Base-by-base conservation (phyloP, 345 rosid genomes). In the Lepidium sativum region DNA sequence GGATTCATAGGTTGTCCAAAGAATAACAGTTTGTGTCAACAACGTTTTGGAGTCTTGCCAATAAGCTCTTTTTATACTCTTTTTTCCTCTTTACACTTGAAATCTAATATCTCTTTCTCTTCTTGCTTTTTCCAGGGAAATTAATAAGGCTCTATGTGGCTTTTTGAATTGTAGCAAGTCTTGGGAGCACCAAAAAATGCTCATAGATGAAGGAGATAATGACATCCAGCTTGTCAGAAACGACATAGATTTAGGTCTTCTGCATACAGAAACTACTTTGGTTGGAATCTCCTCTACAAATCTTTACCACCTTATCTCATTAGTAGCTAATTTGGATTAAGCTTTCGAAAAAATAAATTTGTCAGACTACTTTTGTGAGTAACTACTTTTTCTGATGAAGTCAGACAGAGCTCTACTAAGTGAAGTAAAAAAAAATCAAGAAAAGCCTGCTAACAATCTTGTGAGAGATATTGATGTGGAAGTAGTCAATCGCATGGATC, bases 131-230 rank as follows among this genome's bases (percentile, higher is more conserved):
- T 42, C 17, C 80, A 90, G 97, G 89, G 99, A 94, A 75, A 75
- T 71, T 42, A 90, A 86, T 49, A 94, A 94, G 75, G 97, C 99
- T 42, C 80, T 87, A 56, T 90, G 97, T 77, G 99, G 99, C 63
- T 90, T 90, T 79, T 64, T 55, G 70, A 77, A 79, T 69, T 81
- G 67, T 66, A 78, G 81, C 52, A 85, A 79, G 54, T 64, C 59
- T 61, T 48, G 69, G 45, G 76, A 77, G 54, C 70, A 66, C 60
- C 68, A 65, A 72, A 76, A 57, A 37, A 34, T 68, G n/a, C 68
- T 69, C 63, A 77, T 29, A 65, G 77, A 76, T 17, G 54, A 43
- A 47, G 74, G 54, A 53, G 56, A 39, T 52, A 38, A 55, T 55
- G 75, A 75, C 56, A 47, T 65, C 48, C 68, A 45, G 58, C 63